Base-by-base conservation (phyloP, 179 eudicot genomes). In the Camellia oleifera region DNA sequence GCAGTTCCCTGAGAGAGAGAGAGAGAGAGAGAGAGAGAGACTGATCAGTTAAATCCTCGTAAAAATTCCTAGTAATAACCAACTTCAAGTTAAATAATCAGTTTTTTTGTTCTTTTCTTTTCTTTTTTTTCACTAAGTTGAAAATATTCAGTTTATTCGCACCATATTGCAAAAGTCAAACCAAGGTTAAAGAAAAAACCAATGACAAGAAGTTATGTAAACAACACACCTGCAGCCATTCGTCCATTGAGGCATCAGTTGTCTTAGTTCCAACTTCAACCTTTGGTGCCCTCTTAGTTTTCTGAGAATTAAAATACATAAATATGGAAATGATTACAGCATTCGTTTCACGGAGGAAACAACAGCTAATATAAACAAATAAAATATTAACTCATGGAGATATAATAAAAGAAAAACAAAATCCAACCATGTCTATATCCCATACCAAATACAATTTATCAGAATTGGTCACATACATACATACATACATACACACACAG, bases 221-320 rank as follows among this genome's bases (percentile, higher is more conserved):
- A 14, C 46, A 42, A 84, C 86, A 77, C 53, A 95, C 99, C 97
- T 95, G 87, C 79, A 95, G 88, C 99, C 99, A 95, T 84, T 95
- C 99, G 76, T 95, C 98, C 90, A 88, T 87, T 1, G 98, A 92
- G 32, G 94, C 84, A 83, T 95, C 93, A 13, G 90, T 90, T 66
- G 95, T 87, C 65, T 92, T 91, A 67, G 99, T 95, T 87, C 99
- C 99, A 76, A 92, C 97, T 86, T 95, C 99, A 82, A 95, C 98
- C 91, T 95, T 95, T 58, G 95, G 87, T 1, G 88, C 83, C 88
- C 86, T 92, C 91, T 94, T 94, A 26, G 95, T 84, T 90, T 94
- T 95, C 99, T 95, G 86, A 7, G 46, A 9, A 72, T 23, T 23
- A 65, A 70, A 60, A 82, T 11, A 48, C 15, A 68, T 3, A 12